These are phyloP conservation scores for Aspergillus pseudoterreus DNA, from an alignment of 2,329 filamentous ascomycete species.

Conservation along the genomic window DNA sequence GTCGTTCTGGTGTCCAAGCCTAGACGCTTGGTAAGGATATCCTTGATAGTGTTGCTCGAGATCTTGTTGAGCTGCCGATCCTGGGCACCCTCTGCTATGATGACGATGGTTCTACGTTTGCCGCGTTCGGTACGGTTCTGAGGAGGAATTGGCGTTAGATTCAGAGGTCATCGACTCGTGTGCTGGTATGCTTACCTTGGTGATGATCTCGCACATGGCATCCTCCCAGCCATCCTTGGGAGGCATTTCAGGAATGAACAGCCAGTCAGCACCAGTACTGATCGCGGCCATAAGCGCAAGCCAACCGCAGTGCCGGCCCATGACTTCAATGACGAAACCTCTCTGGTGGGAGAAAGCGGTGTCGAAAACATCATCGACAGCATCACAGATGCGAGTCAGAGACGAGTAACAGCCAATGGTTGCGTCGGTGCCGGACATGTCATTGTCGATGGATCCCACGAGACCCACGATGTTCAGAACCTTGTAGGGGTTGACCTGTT, in stretches of 20 bases:
- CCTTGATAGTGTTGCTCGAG: constrained; percentile 73
- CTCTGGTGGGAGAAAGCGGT: constrained; percentile 92
- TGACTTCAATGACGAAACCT: constrained; percentile 96
- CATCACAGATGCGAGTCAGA: constrained; percentile 85
- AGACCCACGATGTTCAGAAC: constrained; percentile 94
- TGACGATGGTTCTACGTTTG: constrained; percentile 97
- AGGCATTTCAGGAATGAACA: constrained; percentile 95
- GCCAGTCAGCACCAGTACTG: constrained; percentile 89
- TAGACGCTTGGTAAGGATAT: constrained; percentile 77
- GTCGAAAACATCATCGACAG: constrained; percentile 88
- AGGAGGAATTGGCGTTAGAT: neutral
- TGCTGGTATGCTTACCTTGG: constrained; percentile 50
- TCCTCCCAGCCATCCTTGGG: constrained; percentile 82
- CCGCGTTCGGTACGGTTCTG: constrained; percentile 76
- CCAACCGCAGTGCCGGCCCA: constrained; percentile 98
- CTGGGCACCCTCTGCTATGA: constrained; percentile 91
- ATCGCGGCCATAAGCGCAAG: constrained; percentile 93
- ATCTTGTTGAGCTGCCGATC: constrained; percentile 83
- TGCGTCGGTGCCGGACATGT: constrained; percentile 91
- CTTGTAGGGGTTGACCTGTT: constrained; percentile 70
- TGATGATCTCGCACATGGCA: constrained; percentile 77
- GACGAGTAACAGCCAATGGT: constrained; percentile 97
- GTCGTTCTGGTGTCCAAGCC: constrained; percentile 90
- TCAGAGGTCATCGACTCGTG: neutral
- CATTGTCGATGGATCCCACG: constrained; percentile 96